Conservation (phyloP, 2,329 filamentous ascomycete species). For the Sclerotinia glacialis region DNA sequence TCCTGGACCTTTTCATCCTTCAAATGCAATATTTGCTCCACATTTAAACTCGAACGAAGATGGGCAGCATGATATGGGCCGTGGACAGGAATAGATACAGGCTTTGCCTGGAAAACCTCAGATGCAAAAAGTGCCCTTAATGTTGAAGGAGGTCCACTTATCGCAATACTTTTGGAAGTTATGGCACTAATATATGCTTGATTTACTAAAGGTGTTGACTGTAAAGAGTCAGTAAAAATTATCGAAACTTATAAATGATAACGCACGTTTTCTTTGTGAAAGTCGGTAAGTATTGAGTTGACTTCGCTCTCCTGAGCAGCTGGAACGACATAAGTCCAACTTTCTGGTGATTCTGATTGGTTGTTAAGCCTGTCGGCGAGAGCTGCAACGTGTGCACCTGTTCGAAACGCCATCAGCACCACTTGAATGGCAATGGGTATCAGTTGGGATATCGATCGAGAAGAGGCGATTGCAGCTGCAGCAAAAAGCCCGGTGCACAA, state of each 20-base stretch:
- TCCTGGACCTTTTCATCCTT: conserved; percentile 42
- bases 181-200: conserved; percentile 18
- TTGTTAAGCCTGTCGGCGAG: conserved; percentile 30
- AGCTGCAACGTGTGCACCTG: conserved; percentile 21
- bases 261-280: conserved; percentile 54
- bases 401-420: conserved; percentile 18
- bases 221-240: neutral
- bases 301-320: conserved; percentile 52
- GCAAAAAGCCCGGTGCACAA: conserved; percentile 21
- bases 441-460: conserved; percentile 19
- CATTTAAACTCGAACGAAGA: conserved; percentile 33
- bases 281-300: conserved; percentile 51
- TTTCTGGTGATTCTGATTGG: conserved; percentile 48
- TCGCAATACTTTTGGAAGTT: conserved; percentile 20
- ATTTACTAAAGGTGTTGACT: conserved; percentile 47
- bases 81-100: conserved; percentile 28
- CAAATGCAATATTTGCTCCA: conserved; percentile 28
- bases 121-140: conserved; percentile 18
- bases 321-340: conserved; percentile 67
- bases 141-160: conserved; percentile 21
- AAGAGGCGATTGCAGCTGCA: conserved; percentile 21
- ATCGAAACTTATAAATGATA: neutral
- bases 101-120: conserved; percentile 16
- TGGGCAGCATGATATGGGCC: conserved; percentile 39
- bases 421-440: conserved; percentile 22